Percentiles rank a stretch among this genome's conserved stretches.
Evolutionary conservation across 768 basidiomycete genomes (phyloP).

Genomic region (Tylopilus intermedius): DNA sequence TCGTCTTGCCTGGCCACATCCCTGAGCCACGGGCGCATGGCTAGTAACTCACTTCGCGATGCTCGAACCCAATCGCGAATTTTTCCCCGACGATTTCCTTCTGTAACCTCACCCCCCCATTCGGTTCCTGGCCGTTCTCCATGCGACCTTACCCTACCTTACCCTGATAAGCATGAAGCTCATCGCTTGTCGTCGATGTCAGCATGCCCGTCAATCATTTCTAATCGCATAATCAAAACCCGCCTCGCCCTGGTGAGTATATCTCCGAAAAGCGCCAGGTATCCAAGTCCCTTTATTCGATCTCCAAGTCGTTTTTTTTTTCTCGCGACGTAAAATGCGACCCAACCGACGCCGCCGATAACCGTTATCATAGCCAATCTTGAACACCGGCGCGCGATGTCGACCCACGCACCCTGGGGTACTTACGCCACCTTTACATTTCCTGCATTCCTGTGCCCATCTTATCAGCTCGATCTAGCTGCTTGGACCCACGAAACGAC

Average conservation of each 20-base stretch:
- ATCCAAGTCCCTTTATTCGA: neutral
- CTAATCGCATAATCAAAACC: neutral
- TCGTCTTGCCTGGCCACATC: neutral
- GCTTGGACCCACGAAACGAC: slow-evolving; percentile 19
- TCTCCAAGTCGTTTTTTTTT: neutral
- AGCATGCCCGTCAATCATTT: slow-evolving; percentile 1
- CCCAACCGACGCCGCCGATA: slow-evolving; percentile 6
- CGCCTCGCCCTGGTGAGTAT: neutral
- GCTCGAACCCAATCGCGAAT: slow-evolving; percentile 1
- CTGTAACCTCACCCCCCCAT: slow-evolving; percentile 1
- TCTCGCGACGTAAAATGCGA: slow-evolving; percentile 1
- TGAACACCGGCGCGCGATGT: neutral
- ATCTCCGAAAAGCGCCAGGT: neutral
- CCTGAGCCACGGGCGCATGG: neutral
- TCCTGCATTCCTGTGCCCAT: slow-evolving; percentile 8
- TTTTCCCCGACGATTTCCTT: slow-evolving; percentile 4
- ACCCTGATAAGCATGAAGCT: slow-evolving; percentile 1
- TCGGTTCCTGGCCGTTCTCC: slow-evolving; percentile 1
- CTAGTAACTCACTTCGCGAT: neutral
- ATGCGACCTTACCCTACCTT: neutral
- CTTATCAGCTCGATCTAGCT: slow-evolving; percentile 1
- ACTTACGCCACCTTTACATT: slow-evolving; percentile 16
- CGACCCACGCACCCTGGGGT: slow-evolving; percentile 6
- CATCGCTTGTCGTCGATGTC: neutral
- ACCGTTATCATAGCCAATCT: slow-evolving; percentile 12